phyloP scores from a whole-genome alignment of 2,329 filamentous ascomycete genomes.

The Tolypocladium ophioglossoides region DNA sequence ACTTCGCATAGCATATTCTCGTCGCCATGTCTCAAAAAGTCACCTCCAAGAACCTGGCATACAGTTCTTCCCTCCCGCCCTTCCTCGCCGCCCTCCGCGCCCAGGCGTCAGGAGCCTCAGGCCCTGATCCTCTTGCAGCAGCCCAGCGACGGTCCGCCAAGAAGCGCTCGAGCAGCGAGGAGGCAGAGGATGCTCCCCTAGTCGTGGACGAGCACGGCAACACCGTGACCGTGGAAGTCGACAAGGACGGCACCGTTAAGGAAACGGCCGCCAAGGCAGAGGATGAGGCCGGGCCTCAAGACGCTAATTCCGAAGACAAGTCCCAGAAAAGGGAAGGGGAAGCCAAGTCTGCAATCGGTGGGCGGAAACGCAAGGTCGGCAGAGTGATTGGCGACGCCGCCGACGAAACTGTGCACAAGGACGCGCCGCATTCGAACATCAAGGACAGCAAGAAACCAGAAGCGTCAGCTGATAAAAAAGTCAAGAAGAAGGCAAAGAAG shows the following conservation, averaged over 20 bases:
- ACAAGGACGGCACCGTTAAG: conserved; percentile 29
- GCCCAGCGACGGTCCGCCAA: conserved; percentile 37
- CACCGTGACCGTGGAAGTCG: conserved; percentile 40
- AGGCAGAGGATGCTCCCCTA: conserved; percentile 67
- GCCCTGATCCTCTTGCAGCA: conserved; percentile 42
- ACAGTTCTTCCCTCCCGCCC: conserved; percentile 48
- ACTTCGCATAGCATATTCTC: neutral
- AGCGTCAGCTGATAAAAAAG: conserved; percentile 19
- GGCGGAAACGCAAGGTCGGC: conserved; percentile 43
- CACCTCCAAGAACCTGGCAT: conserved; percentile 60
- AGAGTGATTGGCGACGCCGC: conserved; percentile 23
- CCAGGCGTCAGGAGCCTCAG: conserved; percentile 35
- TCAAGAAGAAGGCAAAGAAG: conserved; percentile 49
- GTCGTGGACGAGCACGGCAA: conserved; percentile 66
- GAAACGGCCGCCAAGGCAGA: conserved; percentile 13
- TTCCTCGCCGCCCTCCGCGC: conserved; percentile 49
- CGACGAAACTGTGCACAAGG: conserved; percentile 12
- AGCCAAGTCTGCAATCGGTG: conserved; percentile 19
- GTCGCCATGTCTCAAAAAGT: conserved; percentile 45
- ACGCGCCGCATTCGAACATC: conserved; percentile 3
- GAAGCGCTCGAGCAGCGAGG: conserved; percentile 51
- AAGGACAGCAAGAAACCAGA: conserved; percentile 7
- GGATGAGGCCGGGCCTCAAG: conserved; percentile 8
- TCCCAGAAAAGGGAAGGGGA: conserved; percentile 11
- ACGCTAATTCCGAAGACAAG: conserved; percentile 22